phyloP scores from a whole-genome alignment of 208 protist genomes.

The Leishmania guyanensis region DNA sequence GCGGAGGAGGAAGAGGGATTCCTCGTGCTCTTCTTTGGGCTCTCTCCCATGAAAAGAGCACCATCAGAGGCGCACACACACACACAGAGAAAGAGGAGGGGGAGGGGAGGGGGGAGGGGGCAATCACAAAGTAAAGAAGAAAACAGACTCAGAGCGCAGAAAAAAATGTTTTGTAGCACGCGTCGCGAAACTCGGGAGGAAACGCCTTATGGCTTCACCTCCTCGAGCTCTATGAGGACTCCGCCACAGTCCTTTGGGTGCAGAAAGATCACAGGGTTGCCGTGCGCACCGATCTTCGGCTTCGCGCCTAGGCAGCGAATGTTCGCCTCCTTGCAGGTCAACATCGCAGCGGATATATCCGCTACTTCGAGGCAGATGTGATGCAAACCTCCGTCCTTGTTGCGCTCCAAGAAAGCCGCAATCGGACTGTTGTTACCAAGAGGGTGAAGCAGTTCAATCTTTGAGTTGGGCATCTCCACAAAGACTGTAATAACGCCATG shows the following conservation, averaged over 20 bases:
- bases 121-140: too few species aligned
- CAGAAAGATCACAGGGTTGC: conserved; percentile 93
- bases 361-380: conserved; percentile 94
- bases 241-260: conserved; percentile 93
- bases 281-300: conserved; percentile 94
- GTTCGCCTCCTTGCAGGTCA: conserved; percentile 51
- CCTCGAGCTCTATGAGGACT: conserved; percentile 93
- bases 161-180: neutral
- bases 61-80: too few species aligned
- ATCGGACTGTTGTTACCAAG: conserved; percentile 91
- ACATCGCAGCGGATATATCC: conserved; percentile 59
- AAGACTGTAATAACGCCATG: conserved; percentile 95
- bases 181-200: too few species aligned
- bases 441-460: conserved; percentile 92
- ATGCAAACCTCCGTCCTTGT: conserved; percentile 92
- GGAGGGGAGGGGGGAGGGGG: too few species aligned
- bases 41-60: too few species aligned
- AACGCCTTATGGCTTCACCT: conserved; percentile 36
- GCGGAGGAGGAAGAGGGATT: too few species aligned
- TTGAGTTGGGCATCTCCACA: conserved; percentile 89
- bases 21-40: too few species aligned
- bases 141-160: too few species aligned
- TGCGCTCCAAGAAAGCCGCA: conserved; percentile 89
- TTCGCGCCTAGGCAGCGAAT: conserved; percentile 77
- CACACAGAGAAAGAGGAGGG: too few species aligned